Conservation (phyloP, 768 basidiomycete genomes). For the Auricularia heimuer region DNA sequence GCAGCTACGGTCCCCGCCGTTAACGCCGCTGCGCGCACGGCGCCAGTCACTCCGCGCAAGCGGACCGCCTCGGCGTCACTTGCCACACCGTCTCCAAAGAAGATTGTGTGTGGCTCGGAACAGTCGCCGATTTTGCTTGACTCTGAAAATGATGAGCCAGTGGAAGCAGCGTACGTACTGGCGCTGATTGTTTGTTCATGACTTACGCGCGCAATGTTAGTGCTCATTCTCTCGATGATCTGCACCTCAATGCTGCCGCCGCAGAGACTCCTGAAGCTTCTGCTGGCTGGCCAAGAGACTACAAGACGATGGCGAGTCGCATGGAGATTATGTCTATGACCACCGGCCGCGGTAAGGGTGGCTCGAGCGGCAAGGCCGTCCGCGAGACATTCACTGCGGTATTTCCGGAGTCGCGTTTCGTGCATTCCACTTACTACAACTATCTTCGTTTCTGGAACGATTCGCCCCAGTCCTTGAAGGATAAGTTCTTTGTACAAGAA, state of each 20-base stretch:
- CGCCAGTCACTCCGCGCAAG: not conserved
- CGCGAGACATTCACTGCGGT: not conserved
- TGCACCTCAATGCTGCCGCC: not conserved
- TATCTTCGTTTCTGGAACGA: not conserved
- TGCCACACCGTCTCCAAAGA: too few species aligned
- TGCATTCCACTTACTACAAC: not conserved
- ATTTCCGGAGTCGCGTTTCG: not conserved
- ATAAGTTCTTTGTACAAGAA: not conserved
- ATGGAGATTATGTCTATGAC: not conserved
- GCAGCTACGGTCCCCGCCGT: not conserved
- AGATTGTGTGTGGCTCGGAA: too few species aligned
- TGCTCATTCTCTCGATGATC: not conserved
- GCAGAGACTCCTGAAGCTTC: not conserved
- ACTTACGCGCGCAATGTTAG: not conserved
- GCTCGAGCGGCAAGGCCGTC: not conserved
- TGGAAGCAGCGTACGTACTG: too few species aligned
- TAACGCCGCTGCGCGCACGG: not conserved
- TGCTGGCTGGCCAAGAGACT: not conserved
- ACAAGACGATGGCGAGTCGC: not conserved
- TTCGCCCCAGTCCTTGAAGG: not conserved
- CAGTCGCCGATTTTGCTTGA: too few species aligned
- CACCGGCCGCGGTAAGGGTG: not conserved
- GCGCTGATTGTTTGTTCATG: too few species aligned
- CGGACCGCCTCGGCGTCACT: not conserved
- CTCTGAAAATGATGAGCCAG: too few species aligned